Base-by-base conservation (phyloP, 306 rosid species). In the Cicer cuneatum region DNA sequence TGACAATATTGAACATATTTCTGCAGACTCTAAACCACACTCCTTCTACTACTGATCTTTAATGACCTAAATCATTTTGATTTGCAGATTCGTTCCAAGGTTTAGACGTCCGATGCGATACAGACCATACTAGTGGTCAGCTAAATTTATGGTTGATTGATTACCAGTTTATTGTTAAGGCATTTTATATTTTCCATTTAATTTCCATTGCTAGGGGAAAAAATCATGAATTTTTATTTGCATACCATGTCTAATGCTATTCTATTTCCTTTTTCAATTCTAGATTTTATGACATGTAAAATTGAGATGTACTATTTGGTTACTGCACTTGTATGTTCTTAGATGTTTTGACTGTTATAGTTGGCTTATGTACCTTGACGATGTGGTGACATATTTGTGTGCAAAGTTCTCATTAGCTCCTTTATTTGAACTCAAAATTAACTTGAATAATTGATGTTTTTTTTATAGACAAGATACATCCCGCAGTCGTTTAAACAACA, bases 71-170 rank as follows among this genome's bases (percentile, higher is more conserved):
- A 62, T 62, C 15, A 41, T 41, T 64, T 64, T 64, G 16, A 5
- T 46, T 12, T 85, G 85, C 97, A 91, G 97, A 77, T 83, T 90
- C 78, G 81, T 78, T 78, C 89, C 95, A 10, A 84, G 95, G 90
- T 87, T 82, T 84, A 82, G 97, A 78, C 88, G 87, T 48, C 89
- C 95, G 1, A 85, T 75, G 76, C 82, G 95, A n/a, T 87, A 84
- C 84, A 85, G 93, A 79, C 95, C 97, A 37, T 91, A 86, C 84
- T 91, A 83, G 52, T 5, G 61, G 38, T 10, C 61, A 21, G 35
- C 8, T 4, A 16, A 61, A 14, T 8, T 14, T 10, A 5, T 18
- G 19, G 19, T 76, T 57, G 70, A 77, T 60, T 48, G 82, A 60
- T 54, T 54, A n/a, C n/a, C n/a, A n/a, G n/a, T n/a, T n/a, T n/a